phyloP scores from a whole-genome alignment of 2,329 filamentous ascomycete genomes.

The Dothistroma septosporum region DNA sequence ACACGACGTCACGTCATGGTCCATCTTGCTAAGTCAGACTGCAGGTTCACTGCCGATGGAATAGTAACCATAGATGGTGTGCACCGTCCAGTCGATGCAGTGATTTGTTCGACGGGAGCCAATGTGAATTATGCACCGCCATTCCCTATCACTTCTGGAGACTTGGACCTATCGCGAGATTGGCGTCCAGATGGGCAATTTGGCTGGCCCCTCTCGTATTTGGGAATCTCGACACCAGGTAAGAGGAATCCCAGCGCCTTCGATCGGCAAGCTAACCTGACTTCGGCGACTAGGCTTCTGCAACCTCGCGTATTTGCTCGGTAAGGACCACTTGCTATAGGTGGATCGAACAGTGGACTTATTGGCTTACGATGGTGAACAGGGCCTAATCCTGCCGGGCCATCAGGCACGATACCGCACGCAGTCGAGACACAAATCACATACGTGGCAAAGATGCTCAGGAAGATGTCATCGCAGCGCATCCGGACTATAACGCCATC shows the following conservation, averaged over 20 bases:
- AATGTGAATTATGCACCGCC: conserved; percentile 35
- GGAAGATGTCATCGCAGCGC: conserved; percentile 62
- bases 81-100: conserved; percentile 37
- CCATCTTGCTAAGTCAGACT: neutral
- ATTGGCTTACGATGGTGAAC: conserved; percentile 1
- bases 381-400: conserved; percentile 23
- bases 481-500: conserved; percentile 60
- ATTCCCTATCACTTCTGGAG: conserved; percentile 29
- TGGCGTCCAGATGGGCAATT: conserved; percentile 36
- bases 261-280: neutral
- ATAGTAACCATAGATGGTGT: conserved; percentile 41
- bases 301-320: conserved; percentile 26
- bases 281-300: neutral
- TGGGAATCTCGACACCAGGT: conserved; percentile 25
- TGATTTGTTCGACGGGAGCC: conserved; percentile 45
- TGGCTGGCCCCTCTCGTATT: conserved; percentile 31
- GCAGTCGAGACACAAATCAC: conserved; percentile 62
- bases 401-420: conserved; percentile 38
- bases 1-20: neutral
- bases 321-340: conserved; percentile 7
- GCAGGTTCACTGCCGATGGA: conserved; percentile 37
- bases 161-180: conserved; percentile 25
- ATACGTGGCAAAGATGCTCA: conserved; percentile 62
- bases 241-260: neutral
- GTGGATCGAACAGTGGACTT: neutral